Evolutionary conservation across 169 alveolate genomes (phyloP).

Genomic region (Eimeria zaria): DNA sequence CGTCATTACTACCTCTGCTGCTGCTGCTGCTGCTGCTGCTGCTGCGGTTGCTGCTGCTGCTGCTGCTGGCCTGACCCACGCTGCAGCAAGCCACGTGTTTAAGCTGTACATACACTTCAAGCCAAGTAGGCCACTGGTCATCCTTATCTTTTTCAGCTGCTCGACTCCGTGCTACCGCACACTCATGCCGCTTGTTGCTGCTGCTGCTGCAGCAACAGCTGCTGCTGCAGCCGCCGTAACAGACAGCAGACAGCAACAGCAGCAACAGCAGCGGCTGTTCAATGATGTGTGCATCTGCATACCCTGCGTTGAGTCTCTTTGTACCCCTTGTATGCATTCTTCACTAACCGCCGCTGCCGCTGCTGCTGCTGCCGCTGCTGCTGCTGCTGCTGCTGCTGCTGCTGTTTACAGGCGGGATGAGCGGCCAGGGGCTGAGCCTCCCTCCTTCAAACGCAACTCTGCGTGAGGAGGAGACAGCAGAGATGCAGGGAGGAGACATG

Average conservation of each 20-base stretch:
- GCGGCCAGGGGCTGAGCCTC: conserved; percentile 31
- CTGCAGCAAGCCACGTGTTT: neutral
- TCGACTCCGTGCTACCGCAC: neutral
- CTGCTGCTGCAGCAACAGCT: conserved; percentile 32
- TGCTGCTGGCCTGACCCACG: neutral
- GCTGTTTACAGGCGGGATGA: conserved; percentile 45
- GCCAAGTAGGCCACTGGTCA: neutral
- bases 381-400: conserved; percentile 37
- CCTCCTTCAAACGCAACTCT: conserved; percentile 54
- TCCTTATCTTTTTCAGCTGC: neutral
- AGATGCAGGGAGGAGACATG: conserved; percentile 62
- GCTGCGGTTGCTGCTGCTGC: conserved; percentile 19
- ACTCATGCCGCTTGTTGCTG: conserved; percentile 1
- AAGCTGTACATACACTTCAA: neutral
- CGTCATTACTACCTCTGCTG: too few relatives aligned
- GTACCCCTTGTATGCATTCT: too few relatives aligned
- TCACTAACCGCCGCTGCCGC: neutral
- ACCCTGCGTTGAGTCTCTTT: too few relatives aligned
- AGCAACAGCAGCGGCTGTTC: too few relatives aligned
- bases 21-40: conserved; percentile 30
- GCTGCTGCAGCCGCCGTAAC: conserved; percentile 19
- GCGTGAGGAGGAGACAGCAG: conserved; percentile 64
- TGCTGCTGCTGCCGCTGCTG: conserved; percentile 16
- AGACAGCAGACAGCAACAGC: neutral
- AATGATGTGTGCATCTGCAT: too few relatives aligned